phyloP scores from a whole-genome alignment of 306 rosid genomes.

The Vicia faba region DNA sequence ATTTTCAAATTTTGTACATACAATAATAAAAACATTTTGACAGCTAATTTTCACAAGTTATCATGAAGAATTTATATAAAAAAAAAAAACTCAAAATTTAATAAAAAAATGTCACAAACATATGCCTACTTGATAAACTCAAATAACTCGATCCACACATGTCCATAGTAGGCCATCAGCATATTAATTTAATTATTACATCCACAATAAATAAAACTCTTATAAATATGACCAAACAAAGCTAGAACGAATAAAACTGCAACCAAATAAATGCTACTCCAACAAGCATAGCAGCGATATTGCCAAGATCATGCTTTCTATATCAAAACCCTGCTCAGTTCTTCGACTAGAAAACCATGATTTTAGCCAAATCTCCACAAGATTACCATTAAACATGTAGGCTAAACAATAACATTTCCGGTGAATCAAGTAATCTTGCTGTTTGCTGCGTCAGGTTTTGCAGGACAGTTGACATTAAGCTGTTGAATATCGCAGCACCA shows the following conservation, averaged over 20 bases:
- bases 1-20: too few species aligned
- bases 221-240: not conserved
- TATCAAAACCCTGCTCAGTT: conserved; percentile 40
- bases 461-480: conserved; percentile 40
- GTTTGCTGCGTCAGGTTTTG: conserved; percentile 42
- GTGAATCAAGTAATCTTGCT: conserved; percentile 32
- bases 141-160: not conserved
- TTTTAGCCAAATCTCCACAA: conserved; percentile 34
- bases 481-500: conserved; percentile 46
- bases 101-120: too few species aligned
- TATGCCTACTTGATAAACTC: too few species aligned
- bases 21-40: too few species aligned
- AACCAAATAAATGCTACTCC: conserved; percentile 31
- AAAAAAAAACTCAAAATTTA: too few species aligned
- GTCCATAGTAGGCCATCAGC: not conserved
- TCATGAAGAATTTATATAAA: too few species aligned
- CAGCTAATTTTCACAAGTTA: too few species aligned
- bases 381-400: conserved; percentile 12
- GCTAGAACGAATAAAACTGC: conserved; percentile 20
- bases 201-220: conserved; percentile 2
- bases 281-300: conserved; percentile 34
- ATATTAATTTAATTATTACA: not conserved
- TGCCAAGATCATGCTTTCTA: conserved; percentile 24
- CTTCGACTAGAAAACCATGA: conserved; percentile 40
- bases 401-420: conserved; percentile 24